Evolutionary conservation across 2,329 filamentous ascomycete species (phyloP), one percentile per base, ranked within the genome.

Genomic region (Alternaria atra): DNA sequence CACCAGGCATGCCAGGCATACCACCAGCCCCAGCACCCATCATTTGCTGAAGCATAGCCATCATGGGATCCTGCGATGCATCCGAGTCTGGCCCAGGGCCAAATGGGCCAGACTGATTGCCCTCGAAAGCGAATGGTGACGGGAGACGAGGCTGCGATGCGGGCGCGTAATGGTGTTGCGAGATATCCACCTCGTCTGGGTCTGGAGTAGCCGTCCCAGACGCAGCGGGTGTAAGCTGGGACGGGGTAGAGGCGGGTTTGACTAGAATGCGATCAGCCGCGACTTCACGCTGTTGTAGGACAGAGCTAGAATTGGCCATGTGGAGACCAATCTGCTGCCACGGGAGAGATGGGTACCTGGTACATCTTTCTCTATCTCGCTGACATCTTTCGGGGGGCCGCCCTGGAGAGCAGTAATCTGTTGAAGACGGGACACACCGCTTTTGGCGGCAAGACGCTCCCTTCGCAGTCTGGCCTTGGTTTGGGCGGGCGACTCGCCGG

Each of bases 181-280:
- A 91, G 68, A 94, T 93, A 76, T 94, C 91, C 65, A 92, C 85
- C 77, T 93, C 91, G 5, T 89, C 90, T 6, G 91, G 91, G 58
- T 84, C 87, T 70, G 79, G 74, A n/a, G 73, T 74, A n/a, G 71
- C 70, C 23, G 72, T 72, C n/a, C 68, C 66, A 52, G 73, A 68
- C n/a, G 63, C 56, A 37, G 65, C 60, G 58, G 70, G 59, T 29
- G 62, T 63, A 34, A 55, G 51, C 30, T 61, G 58, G 6, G 70
- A 61, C 37, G 70, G 65, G 35, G 64, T 67, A 27, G 70, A 60
- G 10, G 71, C 44, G 15, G 73, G 66, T 54, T 73, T 65, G 46
- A 67, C 71, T 73, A 47, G n/a, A 20, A 57, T 23, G 58, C 63
- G n/a, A 64, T 75, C 65, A 73, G 71, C 65, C 63, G 63, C 64